Percentiles rank a stretch among this genome's conserved stretches.
Conservation (phyloP, 345 rosid genomes). For the Eutrema heterophyllum region DNA sequence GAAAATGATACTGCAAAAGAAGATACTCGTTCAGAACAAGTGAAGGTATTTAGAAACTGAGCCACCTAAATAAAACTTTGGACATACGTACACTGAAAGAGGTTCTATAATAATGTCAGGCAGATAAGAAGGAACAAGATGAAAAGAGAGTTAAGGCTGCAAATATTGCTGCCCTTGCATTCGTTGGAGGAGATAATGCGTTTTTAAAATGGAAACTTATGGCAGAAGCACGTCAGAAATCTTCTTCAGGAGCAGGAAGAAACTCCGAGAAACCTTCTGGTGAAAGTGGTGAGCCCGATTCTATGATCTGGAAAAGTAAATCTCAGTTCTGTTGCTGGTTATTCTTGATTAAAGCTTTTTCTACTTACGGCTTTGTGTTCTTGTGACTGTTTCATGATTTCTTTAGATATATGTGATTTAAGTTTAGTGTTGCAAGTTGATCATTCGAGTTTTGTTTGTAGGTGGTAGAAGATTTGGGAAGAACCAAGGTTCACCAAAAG, state of each 20-base stretch:
- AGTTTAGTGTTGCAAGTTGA: background rate
- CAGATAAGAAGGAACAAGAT: slow-evolving; percentile 68
- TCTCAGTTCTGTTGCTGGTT: background rate
- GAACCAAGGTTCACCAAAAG: slow-evolving; percentile 42
- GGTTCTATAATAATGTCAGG: slow-evolving; percentile 33
- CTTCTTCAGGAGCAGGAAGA: slow-evolving; percentile 37
- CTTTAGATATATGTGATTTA: background rate
- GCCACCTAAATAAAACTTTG: slow-evolving; percentile 2
- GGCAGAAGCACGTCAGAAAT: slow-evolving; percentile 85
- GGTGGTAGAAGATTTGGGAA: slow-evolving; percentile 50
- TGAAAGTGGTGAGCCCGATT: slow-evolving; percentile 42
- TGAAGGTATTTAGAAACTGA: slow-evolving; percentile 45
- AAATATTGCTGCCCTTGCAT: slow-evolving; percentile 87
- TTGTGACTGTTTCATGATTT: background rate
- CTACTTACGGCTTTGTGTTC: background rate
- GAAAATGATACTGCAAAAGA: slow-evolving; percentile 66
- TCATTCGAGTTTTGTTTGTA: slow-evolving; percentile 14
- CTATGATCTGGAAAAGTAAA: background rate
- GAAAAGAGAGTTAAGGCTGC: slow-evolving; percentile 89
- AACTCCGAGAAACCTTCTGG: slow-evolving; percentile 36
- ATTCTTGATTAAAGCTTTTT: background rate
- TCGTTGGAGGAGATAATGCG: slow-evolving; percentile 83
- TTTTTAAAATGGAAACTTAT: slow-evolving; percentile 89
- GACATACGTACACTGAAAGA: background rate
- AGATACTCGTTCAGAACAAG: slow-evolving; percentile 41